These are phyloP conservation scores for Apiotrichum montevideense DNA, from an alignment of 1,284 basidiomycete species.

Conservation along the genomic window DNA sequence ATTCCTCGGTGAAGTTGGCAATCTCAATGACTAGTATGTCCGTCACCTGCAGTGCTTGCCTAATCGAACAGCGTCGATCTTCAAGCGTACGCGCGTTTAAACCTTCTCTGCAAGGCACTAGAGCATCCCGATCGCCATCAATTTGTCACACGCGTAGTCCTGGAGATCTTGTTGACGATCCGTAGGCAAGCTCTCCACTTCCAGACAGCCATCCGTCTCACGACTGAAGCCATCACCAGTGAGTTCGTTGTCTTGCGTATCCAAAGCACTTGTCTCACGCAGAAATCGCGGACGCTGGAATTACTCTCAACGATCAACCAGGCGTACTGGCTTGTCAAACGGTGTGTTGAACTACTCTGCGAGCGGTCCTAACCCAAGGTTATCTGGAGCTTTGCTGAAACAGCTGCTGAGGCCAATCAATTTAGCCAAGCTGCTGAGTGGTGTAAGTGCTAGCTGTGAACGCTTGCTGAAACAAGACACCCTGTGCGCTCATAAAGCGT, in stretches of 20 bases:
- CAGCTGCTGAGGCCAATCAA: neutral
- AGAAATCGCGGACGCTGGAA: neutral
- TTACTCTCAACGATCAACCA: neutral
- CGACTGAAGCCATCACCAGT: slow-evolving; percentile 3
- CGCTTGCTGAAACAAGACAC: slow-evolving; percentile 1
- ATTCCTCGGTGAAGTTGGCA: slow-evolving; percentile 4
- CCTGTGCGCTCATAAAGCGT: slow-evolving; percentile 4
- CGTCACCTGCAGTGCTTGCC: neutral
- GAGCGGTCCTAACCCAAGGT: neutral
- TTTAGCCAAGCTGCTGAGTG: slow-evolving; percentile 8
- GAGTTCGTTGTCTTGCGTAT: neutral
- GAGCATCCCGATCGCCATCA: neutral
- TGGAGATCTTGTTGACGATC: slow-evolving; percentile 1
- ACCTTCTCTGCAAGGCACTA: neutral
- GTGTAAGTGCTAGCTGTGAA: slow-evolving; percentile 4
- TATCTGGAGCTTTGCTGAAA: slow-evolving; percentile 10
- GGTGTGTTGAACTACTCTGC: neutral
- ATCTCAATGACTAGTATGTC: neutral
- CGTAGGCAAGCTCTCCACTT: slow-evolving; percentile 3
- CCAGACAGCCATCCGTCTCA: neutral
- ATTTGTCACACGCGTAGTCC: slow-evolving; percentile 1
- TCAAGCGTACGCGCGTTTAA: neutral
- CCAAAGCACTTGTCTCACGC: neutral
- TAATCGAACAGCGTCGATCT: slow-evolving; percentile 6
- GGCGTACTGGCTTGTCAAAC: slow-evolving; percentile 8